A percentile compares a stretch with the other conserved stretches of the same genome.
Conservation (phyloP, 2,329 filamentous ascomycete species). For the Pseudogymnoascus sp. region DNA sequence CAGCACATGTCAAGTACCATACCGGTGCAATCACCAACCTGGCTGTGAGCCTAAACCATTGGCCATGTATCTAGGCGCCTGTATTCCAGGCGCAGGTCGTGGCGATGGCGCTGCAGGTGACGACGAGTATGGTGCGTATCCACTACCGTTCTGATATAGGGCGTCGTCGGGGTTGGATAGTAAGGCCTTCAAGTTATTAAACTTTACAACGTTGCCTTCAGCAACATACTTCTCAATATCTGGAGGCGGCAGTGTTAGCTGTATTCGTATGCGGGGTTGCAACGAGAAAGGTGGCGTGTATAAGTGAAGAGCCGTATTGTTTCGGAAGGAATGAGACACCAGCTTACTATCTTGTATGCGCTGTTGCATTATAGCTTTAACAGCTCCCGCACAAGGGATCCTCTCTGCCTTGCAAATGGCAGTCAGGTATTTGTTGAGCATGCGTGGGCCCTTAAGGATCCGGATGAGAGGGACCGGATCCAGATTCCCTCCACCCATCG, state of each 20-base stretch:
- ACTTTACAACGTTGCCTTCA: slow-evolving; percentile 19
- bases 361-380: slow-evolving; percentile 74
- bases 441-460: slow-evolving; percentile 20
- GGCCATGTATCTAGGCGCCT: not conserved
- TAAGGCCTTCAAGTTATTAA: slow-evolving; percentile 23
- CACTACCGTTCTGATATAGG: not conserved
- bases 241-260: slow-evolving; percentile 11
- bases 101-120: slow-evolving; percentile 7
- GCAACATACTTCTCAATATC: slow-evolving; percentile 21
- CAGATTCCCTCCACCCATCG: slow-evolving; percentile 26
- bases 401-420: slow-evolving; percentile 63
- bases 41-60: not conserved
- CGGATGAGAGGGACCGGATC: slow-evolving; percentile 26
- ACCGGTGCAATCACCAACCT: not conserved
- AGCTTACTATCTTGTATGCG: slow-evolving; percentile 72
- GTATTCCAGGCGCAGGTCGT: not conserved
- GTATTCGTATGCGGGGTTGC: slow-evolving; percentile 7
- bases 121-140: slow-evolving; percentile 2
- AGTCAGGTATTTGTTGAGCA: slow-evolving; percentile 25
- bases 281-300: slow-evolving; percentile 14
- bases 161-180: slow-evolving; percentile 22
- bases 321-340: slow-evolving; percentile 12
- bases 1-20: not conserved
- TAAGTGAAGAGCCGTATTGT: slow-evolving; percentile 15
- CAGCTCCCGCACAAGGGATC: slow-evolving; percentile 63